These are phyloP conservation scores for Trichocomaceae sp. DNA, from an alignment of 2,329 filamentous ascomycete genomes.

Conservation along the genomic window DNA sequence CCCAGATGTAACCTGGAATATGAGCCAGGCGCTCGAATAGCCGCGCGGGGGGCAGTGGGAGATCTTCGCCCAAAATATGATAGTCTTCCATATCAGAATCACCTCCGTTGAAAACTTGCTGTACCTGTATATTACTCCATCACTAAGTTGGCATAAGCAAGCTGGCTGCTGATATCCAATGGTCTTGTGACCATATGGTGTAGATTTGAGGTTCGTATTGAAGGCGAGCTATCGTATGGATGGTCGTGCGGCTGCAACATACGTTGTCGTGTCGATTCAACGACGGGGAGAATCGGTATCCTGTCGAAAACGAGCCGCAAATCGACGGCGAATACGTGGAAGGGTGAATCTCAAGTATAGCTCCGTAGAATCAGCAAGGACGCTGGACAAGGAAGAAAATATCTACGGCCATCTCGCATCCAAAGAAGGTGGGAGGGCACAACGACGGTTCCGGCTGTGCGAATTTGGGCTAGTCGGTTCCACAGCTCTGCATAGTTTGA, in stretches of 20 bases:
- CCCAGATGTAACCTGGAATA: slow-evolving; percentile 69
- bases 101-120: slow-evolving; percentile 1
- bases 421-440: not conserved
- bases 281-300: not conserved
- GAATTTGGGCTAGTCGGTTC: not conserved
- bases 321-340: not conserved
- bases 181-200: not conserved
- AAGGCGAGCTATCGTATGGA: not conserved
- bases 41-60: slow-evolving; percentile 55
- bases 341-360: not conserved
- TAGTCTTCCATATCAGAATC: slow-evolving; percentile 20
- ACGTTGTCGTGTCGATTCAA: not conserved
- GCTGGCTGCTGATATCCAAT: not conserved
- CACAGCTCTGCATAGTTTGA: not conserved
- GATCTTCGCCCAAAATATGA: slow-evolving; percentile 39
- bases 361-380: not conserved
- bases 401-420: not conserved
- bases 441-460: not conserved
- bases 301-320: not conserved
- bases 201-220: not conserved
- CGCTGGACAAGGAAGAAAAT: not conserved
- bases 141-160: not conserved
- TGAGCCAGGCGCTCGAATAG: slow-evolving; percentile 68
- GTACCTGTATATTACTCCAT: slow-evolving; percentile 6
- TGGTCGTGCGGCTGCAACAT: not conserved